phyloP scores from a whole-genome alignment of 768 basidiomycete species.

The Agaricus bisporus region DNA sequence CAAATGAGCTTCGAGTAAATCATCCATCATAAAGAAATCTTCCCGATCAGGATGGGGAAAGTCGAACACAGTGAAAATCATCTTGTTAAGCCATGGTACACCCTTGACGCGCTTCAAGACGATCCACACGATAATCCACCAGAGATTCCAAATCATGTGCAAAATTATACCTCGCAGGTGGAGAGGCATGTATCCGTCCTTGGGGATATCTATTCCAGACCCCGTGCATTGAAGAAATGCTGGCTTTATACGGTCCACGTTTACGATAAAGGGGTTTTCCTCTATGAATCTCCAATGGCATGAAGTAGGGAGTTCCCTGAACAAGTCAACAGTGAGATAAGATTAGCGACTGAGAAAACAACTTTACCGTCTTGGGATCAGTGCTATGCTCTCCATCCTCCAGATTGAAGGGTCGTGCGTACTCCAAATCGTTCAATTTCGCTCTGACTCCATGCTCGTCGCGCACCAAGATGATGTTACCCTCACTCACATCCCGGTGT shows the following conservation, averaged over 20 bases:
- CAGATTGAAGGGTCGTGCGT: conserved; percentile 2
- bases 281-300: neutral
- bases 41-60: too few relatives aligned
- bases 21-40: too few relatives aligned
- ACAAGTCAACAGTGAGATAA: neutral
- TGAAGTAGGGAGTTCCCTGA: conserved; percentile 6
- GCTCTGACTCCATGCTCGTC: neutral
- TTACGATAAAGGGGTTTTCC: neutral
- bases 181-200: neutral
- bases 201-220: neutral
- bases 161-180: neutral
- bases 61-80: too few relatives aligned
- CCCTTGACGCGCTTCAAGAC: too few relatives aligned
- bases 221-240: neutral
- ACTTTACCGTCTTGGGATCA: conserved; percentile 5
- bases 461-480: conserved; percentile 5
- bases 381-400: too few relatives aligned
- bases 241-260: neutral
- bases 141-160: neutral
- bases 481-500: conserved; percentile 6
- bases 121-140: neutral
- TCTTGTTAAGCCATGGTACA: too few relatives aligned
- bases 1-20: too few relatives aligned
- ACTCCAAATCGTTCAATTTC: conserved; percentile 9
- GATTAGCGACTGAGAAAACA: neutral